Percentiles rank a stretch among this genome's conserved stretches.
These are phyloP conservation scores for Ormosia semicastrata DNA, from an alignment of 306 rosid genomes.

Conservation along the genomic window DNA sequence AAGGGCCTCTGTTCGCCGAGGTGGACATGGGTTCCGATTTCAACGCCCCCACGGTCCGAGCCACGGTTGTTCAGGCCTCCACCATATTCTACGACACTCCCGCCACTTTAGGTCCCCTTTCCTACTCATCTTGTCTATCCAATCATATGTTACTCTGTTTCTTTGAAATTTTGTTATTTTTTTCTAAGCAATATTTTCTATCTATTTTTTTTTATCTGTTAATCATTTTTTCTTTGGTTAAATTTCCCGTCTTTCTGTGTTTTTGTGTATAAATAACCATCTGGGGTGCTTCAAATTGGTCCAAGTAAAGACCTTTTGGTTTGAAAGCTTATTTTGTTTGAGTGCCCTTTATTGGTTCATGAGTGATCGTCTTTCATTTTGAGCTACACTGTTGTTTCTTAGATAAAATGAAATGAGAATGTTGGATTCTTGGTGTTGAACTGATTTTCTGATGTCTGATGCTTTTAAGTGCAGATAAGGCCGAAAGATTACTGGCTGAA, in stretches of 20 bases:
- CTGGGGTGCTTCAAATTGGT: conserved; percentile 16
- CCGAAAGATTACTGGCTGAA: conserved; percentile 87
- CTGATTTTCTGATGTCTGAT: background rate
- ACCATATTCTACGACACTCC: conserved; percentile 89
- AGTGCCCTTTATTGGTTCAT: background rate
- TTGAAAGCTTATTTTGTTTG: background rate
- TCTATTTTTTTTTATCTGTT: background rate
- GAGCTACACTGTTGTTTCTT: background rate
- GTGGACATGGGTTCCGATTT: conserved; percentile 72
- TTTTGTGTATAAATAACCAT: background rate
- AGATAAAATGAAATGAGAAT: background rate
- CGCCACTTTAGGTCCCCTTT: conserved; percentile 68
- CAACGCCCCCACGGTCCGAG: conserved; percentile 61
- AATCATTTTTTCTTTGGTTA: background rate
- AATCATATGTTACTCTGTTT: background rate
- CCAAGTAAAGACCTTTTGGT: background rate
- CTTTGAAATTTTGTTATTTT: background rate
- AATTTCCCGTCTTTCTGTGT: background rate
- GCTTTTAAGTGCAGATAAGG: conserved; percentile 60
- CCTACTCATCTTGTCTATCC: background rate
- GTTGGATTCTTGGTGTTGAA: background rate
- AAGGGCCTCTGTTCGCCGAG: conserved; percentile 58
- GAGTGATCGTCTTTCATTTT: background rate
- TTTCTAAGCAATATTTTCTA: background rate
- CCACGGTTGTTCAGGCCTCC: conserved; percentile 92